These are phyloP conservation scores for Yarrowia sp. DNA, from an alignment of 805 yeast genomes.

Conservation along the genomic window DNA sequence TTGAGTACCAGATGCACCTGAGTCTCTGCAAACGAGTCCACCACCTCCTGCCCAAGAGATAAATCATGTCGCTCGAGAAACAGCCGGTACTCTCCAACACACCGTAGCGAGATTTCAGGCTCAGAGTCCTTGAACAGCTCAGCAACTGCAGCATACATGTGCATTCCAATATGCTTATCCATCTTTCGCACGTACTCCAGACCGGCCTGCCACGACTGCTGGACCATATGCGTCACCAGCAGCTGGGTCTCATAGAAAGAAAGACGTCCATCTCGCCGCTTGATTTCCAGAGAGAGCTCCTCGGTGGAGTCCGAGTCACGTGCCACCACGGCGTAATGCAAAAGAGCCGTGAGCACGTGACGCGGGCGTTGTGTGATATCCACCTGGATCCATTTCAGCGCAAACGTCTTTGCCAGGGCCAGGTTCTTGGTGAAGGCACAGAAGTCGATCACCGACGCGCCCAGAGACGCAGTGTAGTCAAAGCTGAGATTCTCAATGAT, in stretches of 20 bases:
- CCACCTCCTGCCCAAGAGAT: not conserved
- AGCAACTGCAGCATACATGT: constrained; percentile 28
- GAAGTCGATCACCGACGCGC: constrained; percentile 11
- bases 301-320: constrained; percentile 21
- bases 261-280: constrained; percentile 25
- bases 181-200: constrained; percentile 7
- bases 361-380: not conserved
- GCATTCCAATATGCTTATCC: constrained; percentile 12
- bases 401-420: not conserved
- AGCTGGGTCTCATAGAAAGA: constrained; percentile 20
- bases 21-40: constrained; percentile 22
- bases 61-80: not conserved
- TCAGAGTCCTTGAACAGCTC: not conserved
- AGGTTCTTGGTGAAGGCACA: not conserved
- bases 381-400: not conserved
- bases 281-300: constrained; percentile 11
- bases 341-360: constrained; percentile 21
- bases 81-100: constrained; percentile 7
- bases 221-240: constrained; percentile 27
- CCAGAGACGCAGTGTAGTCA: constrained; percentile 18
- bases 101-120: constrained; percentile 1
- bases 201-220: not conserved
- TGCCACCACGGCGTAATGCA: constrained; percentile 29
- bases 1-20: constrained; percentile 13
- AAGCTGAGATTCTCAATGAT: constrained; percentile 1